phyloP scores from a whole-genome alignment of 306 rosid genomes.

The Carpinus viminea region DNA sequence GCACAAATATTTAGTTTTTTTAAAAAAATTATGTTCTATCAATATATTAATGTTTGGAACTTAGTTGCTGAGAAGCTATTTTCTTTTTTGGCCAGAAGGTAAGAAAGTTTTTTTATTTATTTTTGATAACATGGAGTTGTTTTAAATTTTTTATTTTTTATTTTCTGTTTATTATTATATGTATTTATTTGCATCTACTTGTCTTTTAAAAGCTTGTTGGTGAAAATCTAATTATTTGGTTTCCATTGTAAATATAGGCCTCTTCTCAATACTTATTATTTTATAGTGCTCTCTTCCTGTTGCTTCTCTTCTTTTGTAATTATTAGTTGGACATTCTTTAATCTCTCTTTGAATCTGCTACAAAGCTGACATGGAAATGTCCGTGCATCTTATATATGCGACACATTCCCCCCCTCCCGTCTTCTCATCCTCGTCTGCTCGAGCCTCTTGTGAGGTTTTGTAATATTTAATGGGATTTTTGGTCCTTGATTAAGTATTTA shows the following conservation, averaged over 20 bases:
- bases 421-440: background rate
- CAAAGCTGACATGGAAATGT: background rate
- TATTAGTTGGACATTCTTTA: background rate
- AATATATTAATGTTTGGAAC: too few relatives aligned
- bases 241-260: background rate
- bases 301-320: background rate
- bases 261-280: background rate
- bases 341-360: background rate
- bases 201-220: background rate
- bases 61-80: too few relatives aligned
- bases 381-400: background rate
- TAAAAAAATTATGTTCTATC: too few relatives aligned
- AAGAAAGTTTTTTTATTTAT: background rate
- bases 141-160: too few relatives aligned
- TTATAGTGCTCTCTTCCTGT: background rate
- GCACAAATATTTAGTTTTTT: too few relatives aligned
- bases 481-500: slow-evolving; percentile 1
- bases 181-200: background rate
- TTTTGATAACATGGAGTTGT: background rate
- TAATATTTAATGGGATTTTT: background rate
- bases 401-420: background rate
- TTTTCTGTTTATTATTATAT: background rate
- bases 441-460: background rate
- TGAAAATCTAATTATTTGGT: background rate
- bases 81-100: background rate